These are phyloP conservation scores for Oryza longistaminata DNA, from an alignment of 176 grass and related monocot genomes.

Conservation along the genomic window DNA sequence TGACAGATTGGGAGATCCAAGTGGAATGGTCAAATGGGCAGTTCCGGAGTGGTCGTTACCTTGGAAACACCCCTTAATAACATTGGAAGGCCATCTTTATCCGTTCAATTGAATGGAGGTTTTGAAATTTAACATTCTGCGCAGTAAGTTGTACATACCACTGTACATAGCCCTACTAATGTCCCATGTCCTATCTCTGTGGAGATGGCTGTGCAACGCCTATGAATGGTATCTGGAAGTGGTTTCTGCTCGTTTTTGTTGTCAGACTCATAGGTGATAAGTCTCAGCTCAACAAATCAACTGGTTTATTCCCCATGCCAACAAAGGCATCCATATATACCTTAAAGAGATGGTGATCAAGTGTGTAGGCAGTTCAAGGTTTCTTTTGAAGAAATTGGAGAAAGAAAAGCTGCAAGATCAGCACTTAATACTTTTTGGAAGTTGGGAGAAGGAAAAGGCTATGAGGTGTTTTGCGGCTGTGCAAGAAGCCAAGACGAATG, in stretches of 20 bases:
- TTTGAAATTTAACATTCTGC: conserved; percentile 65
- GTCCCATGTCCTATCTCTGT: background rate
- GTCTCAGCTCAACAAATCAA: conserved; percentile 33
- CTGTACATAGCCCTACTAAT: conserved; percentile 60
- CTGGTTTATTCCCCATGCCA: background rate
- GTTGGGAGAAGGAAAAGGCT: background rate
- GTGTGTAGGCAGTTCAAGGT: conserved; percentile 15
- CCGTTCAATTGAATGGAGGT: conserved; percentile 89
- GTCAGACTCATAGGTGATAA: conserved; percentile 8
- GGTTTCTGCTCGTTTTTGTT: conserved; percentile 43
- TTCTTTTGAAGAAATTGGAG: conserved; percentile 25
- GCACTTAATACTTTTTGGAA: background rate
- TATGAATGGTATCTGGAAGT: conserved; percentile 39
- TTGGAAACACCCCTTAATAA: conserved; percentile 81
- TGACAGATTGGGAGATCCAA: conserved; percentile 90
- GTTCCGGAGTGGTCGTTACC: conserved; percentile 79
- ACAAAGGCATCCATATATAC: background rate
- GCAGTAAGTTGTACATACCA: conserved; percentile 54
- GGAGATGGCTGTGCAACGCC: conserved; percentile 31
- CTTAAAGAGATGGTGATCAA: conserved; percentile 7
- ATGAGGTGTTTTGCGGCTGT: background rate
- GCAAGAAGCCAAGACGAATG: background rate
- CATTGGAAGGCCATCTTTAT: conserved; percentile 72
- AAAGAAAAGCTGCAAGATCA: background rate
- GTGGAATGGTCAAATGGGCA: conserved; percentile 94